Evolutionary conservation across 2,329 filamentous ascomycete species (phyloP).

Genomic region (Colletotrichum neosansevieriae): DNA sequence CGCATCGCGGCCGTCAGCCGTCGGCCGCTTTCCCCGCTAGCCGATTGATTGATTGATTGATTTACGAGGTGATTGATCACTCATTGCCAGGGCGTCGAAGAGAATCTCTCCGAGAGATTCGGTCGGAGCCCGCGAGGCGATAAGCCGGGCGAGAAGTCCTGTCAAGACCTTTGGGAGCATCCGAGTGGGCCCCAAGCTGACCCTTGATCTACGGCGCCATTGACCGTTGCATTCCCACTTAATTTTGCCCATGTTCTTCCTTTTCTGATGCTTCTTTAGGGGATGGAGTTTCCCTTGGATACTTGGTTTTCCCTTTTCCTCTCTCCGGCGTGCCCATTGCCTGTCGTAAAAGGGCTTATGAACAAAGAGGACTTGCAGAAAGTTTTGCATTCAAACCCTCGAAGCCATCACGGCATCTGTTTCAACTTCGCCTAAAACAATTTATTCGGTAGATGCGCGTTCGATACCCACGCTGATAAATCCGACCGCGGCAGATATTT

Average conservation of each 20-base stretch:
- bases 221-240: conserved; percentile 14
- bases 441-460: not conserved
- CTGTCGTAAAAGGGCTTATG: not conserved
- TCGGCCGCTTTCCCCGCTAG: not conserved
- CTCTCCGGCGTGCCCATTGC: no score
- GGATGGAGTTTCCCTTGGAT: not conserved
- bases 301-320: not conserved
- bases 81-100: conserved; percentile 3
- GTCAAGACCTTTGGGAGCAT: conserved; percentile 7
- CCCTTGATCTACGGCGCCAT: conserved; percentile 22
- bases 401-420: not conserved
- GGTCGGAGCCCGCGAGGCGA: conserved; percentile 18
- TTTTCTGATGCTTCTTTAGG: not conserved
- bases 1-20: not conserved
- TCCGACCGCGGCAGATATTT: not conserved
- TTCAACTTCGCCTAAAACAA: not conserved
- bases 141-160: conserved; percentile 8
- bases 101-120: conserved; percentile 32
- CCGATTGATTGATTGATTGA: conserved; percentile 8
- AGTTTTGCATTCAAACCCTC: not conserved
- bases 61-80: conserved; percentile 17
- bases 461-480: no score
- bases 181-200: conserved; percentile 17
- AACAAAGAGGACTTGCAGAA: conserved; percentile 2
- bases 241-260: not conserved